Evolutionary conservation across 2,329 filamentous ascomycete genomes (phyloP).

Genomic region (Penicillium sp.): DNA sequence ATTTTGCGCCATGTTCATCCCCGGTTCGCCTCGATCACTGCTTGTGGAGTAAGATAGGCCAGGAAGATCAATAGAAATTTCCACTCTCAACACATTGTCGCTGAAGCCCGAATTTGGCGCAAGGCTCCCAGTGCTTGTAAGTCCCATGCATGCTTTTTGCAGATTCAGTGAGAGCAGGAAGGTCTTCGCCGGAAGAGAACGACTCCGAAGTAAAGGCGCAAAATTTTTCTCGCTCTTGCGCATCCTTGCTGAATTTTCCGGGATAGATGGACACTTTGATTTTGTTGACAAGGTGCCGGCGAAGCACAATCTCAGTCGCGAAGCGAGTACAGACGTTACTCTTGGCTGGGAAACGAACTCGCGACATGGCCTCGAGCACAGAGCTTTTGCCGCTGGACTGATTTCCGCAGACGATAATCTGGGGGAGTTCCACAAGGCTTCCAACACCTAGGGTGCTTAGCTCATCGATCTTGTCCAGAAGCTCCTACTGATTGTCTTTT

Average conservation of each 20-base stretch:
- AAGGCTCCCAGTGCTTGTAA: constrained; percentile 27
- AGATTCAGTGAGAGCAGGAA: constrained; percentile 54
- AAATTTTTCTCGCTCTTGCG: constrained; percentile 10
- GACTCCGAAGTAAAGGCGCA: constrained; percentile 13
- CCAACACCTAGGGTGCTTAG: constrained; percentile 54
- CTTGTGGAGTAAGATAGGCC: too few relatives aligned
- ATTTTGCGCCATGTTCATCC: too few relatives aligned
- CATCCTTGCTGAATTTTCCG: constrained; percentile 22
- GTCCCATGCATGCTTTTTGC: constrained; percentile 57
- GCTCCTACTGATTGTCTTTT: constrained; percentile 6
- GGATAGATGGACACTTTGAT: constrained; percentile 51
- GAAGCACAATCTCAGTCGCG: constrained; percentile 62
- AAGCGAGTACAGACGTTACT: constrained; percentile 62
- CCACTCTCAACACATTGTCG: constrained; percentile 60
- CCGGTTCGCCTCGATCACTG: too few relatives aligned
- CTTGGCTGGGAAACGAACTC: constrained; percentile 61
- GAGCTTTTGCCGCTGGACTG: constrained; percentile 66
- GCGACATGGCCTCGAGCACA: constrained; percentile 64
- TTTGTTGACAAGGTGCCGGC: constrained; percentile 39
- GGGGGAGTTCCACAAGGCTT: constrained; percentile 53
- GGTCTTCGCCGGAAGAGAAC: constrained; percentile 23
- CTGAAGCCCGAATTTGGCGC: constrained; percentile 19
- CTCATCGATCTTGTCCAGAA: constrained; percentile 58
- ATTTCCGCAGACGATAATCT: constrained; percentile 62
- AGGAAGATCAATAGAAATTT: constrained; percentile 45